Base-by-base conservation (phyloP, 2,329 filamentous ascomycete species). In the Venturia pyrina region DNA sequence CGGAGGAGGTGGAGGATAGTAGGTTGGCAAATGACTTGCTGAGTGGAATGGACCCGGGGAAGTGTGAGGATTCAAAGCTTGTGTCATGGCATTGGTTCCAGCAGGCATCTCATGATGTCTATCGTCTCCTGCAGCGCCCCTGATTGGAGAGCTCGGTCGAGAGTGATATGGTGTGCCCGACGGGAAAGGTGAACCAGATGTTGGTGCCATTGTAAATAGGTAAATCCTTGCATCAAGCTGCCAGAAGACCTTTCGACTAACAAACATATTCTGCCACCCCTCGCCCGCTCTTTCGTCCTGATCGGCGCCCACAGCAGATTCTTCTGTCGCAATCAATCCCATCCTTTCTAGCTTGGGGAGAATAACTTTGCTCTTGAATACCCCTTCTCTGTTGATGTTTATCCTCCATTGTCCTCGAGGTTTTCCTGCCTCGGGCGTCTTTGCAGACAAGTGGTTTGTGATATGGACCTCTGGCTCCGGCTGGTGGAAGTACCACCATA, bases 401-500 rank as follows among this genome's bases (percentile, higher is more conserved):
- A 98, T 88, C 66, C 85, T 83, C 93, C 93, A 98, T 67, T 96
- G 91, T 41, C 89, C 92, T 69, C 85, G 87, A 1, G 93, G 93
- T 69, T 85, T 87, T 5, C 90, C 93, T 5, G 78, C 75, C 21
- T 84, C 79, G 0, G 78, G 89, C 0, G 91, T 93, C 66, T 81
- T 75, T 69, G 82, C 83, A 1, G 87, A 89, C 0, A 84, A 80
- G 5, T 85, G 79, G 7, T 85, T 90, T 21, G 82, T 81, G 43
- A 95, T 73, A 62, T 85, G 83, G 0, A 84, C 81, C 28, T 83
- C 80, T 0, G 93, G 93, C 70, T 88, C 83, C 0, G 87, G 83
- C 75, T 96, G 91, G 78, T 97, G 93, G 71, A 97, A 98, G 80
- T 98, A 98, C 93, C 93, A 98, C 80, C 91, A 96, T 53, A 98